Evolutionary conservation across 345 rosid genomes (phyloP).

Genomic region (Eucalyptus tenuipes): DNA sequence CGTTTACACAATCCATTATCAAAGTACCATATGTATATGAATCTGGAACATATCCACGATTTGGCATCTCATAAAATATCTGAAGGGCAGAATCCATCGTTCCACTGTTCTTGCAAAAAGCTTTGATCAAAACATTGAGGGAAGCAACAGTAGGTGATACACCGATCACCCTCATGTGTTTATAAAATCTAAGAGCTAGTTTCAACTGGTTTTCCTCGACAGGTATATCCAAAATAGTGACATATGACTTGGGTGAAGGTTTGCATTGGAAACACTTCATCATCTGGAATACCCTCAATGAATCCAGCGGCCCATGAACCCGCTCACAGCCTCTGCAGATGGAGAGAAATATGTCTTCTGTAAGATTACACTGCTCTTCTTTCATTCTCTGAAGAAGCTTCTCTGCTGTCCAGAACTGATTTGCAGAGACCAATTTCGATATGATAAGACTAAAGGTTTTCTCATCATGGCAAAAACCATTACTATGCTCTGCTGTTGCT

Average conservation of each 20-base stretch:
- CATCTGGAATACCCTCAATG: slow-evolving; percentile 49
- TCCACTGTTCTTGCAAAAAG: slow-evolving; percentile 52
- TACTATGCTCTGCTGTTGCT: too few relatives aligned
- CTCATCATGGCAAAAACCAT: too few relatives aligned
- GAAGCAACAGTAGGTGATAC: slow-evolving; percentile 45
- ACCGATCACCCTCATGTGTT: slow-evolving; percentile 55
- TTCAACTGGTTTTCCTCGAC: slow-evolving; percentile 72
- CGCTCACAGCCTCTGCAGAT: too few relatives aligned
- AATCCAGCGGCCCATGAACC: slow-evolving; percentile 58
- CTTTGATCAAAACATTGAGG: slow-evolving; percentile 81
- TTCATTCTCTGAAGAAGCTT: too few relatives aligned
- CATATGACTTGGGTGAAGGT: slow-evolving; percentile 39
- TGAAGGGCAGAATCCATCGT: slow-evolving; percentile 54
- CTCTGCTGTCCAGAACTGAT: too few relatives aligned
- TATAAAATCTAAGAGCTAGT: slow-evolving; percentile 52
- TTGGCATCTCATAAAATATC: slow-evolving; percentile 77
- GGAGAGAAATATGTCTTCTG: too few relatives aligned
- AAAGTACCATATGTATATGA: slow-evolving; percentile 82
- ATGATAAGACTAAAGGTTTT: too few relatives aligned
- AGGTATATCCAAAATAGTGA: slow-evolving; percentile 52
- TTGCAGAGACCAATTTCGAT: too few relatives aligned
- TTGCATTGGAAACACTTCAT: slow-evolving; percentile 57
- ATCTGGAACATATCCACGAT: slow-evolving; percentile 57
- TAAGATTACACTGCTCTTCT: too few relatives aligned
- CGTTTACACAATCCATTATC: slow-evolving; percentile 67